Evolutionary conservation across 2,329 filamentous ascomycete species (phyloP).

Genomic region (Colletotrichum sublineola): DNA sequence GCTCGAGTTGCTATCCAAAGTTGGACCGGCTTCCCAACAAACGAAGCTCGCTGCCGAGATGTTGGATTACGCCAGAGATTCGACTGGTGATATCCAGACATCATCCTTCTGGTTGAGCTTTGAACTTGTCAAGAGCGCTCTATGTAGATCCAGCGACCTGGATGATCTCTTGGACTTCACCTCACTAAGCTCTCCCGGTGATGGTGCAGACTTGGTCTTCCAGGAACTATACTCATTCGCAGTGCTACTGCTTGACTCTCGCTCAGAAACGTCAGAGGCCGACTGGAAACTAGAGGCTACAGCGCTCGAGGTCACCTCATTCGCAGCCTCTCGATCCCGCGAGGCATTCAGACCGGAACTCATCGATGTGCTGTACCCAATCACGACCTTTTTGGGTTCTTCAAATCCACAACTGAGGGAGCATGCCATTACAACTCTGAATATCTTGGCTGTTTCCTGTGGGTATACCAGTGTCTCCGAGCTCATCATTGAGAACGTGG

Average conservation of each 20-base stretch:
- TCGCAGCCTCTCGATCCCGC: slow-evolving; percentile 77
- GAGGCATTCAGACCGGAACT: slow-evolving; percentile 84
- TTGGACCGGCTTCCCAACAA: slow-evolving; percentile 71
- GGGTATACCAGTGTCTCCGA: slow-evolving; percentile 81
- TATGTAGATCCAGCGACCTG: slow-evolving; percentile 65
- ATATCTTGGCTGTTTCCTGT: slow-evolving; percentile 81
- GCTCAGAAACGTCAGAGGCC: slow-evolving; percentile 60
- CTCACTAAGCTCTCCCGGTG: slow-evolving; percentile 52
- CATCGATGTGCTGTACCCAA: slow-evolving; percentile 90
- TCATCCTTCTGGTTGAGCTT: slow-evolving; percentile 86
- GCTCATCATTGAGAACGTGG: slow-evolving; percentile 89
- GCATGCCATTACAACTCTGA: slow-evolving; percentile 87
- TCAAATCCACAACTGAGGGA: slow-evolving; percentile 75
- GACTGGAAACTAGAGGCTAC: slow-evolving; percentile 85
- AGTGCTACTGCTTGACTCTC: slow-evolving; percentile 70
- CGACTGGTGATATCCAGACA: slow-evolving; percentile 70
- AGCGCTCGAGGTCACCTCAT: slow-evolving; percentile 83
- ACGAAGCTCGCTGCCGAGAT: slow-evolving; percentile 74
- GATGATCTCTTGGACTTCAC: slow-evolving; percentile 76
- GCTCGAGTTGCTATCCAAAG: slow-evolving; percentile 66
- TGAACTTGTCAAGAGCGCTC: slow-evolving; percentile 73
- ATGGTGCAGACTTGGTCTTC: slow-evolving; percentile 62
- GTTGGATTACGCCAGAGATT: slow-evolving; percentile 72
- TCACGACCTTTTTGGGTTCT: slow-evolving; percentile 90
- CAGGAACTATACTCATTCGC: slow-evolving; percentile 80